Base-by-base conservation (phyloP, 208 protist species). In the Crithidia fasciculata region DNA sequence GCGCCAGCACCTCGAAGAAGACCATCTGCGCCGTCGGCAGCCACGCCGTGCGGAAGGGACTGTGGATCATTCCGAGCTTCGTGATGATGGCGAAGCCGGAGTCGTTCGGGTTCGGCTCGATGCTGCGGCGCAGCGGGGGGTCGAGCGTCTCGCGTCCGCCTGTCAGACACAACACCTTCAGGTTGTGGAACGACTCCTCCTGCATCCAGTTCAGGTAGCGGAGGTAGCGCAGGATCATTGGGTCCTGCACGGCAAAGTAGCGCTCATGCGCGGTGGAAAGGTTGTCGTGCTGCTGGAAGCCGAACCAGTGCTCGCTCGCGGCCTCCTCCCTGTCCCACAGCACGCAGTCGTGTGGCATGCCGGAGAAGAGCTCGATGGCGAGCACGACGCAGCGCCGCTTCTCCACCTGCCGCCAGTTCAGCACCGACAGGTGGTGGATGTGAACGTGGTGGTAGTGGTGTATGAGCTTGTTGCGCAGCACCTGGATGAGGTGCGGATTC, bases 151-250 rank as follows among this genome's bases (percentile, higher is more conserved):
- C 87, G 28, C 88, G 80, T 53, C 91, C 91, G 37, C 70, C 91
- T 0, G 91, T 96, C 10, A 91, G 65, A 75, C 91, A 94, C 43
- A 96, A 81, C 19, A 96, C 88, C 74, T 94, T 91, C 10, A 96
- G 67, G 52, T 80, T 86, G 78, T 96, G 87, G 50, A 92, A 93
- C 7, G 84, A 92, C 70, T 94, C 89, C 84, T 96, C 91, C 75
- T 94, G 89, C 80, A 96, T 79, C 89, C 91, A 96, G 69, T 87
- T 86, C 2, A 92, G 59, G 65, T 96, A 96, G 44, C 91, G 89
- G 63, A 96, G 80, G 52, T 96, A 96, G 61, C 91, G 89, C 61
- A 96, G 68, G 45, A 96, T 85, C 19, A 92, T 63, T 10, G 91
- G 91, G 69, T 96, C 91, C 65, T 84, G 74, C 63, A 84, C 44